phyloP scores from a whole-genome alignment of 1,284 basidiomycete species.

The Heterobasidion annosum region DNA sequence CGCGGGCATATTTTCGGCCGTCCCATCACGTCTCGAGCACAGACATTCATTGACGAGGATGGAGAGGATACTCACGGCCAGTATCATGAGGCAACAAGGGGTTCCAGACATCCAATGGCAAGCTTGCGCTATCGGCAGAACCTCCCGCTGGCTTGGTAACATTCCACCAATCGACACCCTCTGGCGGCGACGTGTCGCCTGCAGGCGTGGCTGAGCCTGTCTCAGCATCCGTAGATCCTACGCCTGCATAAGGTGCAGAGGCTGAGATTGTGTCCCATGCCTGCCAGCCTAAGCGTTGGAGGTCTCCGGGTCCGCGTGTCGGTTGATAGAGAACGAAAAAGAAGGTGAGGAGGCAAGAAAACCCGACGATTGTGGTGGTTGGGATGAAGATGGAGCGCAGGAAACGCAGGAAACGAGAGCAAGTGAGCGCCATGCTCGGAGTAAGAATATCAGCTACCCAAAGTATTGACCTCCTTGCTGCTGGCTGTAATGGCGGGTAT shows the following conservation, averaged over 20 bases:
- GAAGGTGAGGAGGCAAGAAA: conserved; percentile 65
- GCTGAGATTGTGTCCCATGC: conserved; percentile 65
- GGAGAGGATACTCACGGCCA: conserved; percentile 46
- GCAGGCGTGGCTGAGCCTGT: neutral
- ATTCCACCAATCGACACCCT: conserved; percentile 68
- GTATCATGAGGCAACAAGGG: conserved; percentile 78
- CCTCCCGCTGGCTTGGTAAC: conserved; percentile 29
- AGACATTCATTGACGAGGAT: neutral
- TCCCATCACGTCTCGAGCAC: neutral
- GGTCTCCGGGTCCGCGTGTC: conserved; percentile 56
- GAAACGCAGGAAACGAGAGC: conserved; percentile 27
- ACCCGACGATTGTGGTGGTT: conserved; percentile 48
- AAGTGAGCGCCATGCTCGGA: conserved; percentile 7
- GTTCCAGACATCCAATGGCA: conserved; percentile 77
- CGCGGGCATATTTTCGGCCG: no score
- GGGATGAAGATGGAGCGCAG: conserved; percentile 44
- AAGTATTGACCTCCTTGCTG: no score
- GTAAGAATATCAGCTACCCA: no score
- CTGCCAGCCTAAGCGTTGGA: conserved; percentile 82
- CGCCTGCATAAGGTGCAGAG: conserved; percentile 10
- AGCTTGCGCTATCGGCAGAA: conserved; percentile 45
- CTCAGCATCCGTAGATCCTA: conserved; percentile 9
- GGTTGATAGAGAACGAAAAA: conserved; percentile 74
- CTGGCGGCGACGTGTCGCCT: conserved; percentile 9
- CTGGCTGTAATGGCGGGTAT: no score